A percentile compares a stretch with the other conserved stretches of the same genome.
These are phyloP conservation scores for Penicillium alfredii DNA, from an alignment of 495 filamentous ascomycete species.

Conservation along the genomic window DNA sequence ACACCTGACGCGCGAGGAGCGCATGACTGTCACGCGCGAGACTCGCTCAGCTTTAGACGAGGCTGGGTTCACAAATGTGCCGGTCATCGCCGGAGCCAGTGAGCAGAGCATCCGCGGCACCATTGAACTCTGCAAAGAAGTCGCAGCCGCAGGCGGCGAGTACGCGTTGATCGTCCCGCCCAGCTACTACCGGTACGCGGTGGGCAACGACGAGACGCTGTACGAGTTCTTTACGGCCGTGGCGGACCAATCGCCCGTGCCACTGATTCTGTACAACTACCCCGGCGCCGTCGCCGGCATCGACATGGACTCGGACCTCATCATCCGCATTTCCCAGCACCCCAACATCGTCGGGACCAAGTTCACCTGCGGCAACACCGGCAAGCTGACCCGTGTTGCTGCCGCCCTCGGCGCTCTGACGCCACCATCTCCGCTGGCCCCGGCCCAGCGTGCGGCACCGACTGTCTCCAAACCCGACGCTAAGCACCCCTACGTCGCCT, in stretches of 20 bases:
- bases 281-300: slow-evolving; percentile 86
- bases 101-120: slow-evolving; percentile 75
- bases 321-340: slow-evolving; percentile 74
- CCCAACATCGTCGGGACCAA: slow-evolving; percentile 84
- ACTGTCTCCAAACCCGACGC: slow-evolving; percentile 33
- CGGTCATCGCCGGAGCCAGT: slow-evolving; percentile 74
- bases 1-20: slow-evolving; percentile 71
- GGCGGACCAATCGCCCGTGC: slow-evolving; percentile 67
- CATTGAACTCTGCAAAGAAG: slow-evolving; percentile 64
- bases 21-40: slow-evolving; percentile 66
- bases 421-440: slow-evolving; percentile 39
- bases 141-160: slow-evolving; percentile 66
- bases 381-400: slow-evolving; percentile 83
- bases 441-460: slow-evolving; percentile 18
- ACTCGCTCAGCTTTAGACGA: slow-evolving; percentile 78
- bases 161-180: slow-evolving; percentile 74
- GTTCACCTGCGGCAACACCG: slow-evolving; percentile 87
- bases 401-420: slow-evolving; percentile 67
- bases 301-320: slow-evolving; percentile 84
- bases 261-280: slow-evolving; percentile 87
- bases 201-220: slow-evolving; percentile 67
- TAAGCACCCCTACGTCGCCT: slow-evolving; percentile 70
- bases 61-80: slow-evolving; percentile 67
- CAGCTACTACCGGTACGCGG: slow-evolving; percentile 74
- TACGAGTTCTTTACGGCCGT: slow-evolving; percentile 72